These are phyloP conservation scores for Aspergillus ustus DNA, from an alignment of 2,329 filamentous ascomycete genomes.

Conservation along the genomic window DNA sequence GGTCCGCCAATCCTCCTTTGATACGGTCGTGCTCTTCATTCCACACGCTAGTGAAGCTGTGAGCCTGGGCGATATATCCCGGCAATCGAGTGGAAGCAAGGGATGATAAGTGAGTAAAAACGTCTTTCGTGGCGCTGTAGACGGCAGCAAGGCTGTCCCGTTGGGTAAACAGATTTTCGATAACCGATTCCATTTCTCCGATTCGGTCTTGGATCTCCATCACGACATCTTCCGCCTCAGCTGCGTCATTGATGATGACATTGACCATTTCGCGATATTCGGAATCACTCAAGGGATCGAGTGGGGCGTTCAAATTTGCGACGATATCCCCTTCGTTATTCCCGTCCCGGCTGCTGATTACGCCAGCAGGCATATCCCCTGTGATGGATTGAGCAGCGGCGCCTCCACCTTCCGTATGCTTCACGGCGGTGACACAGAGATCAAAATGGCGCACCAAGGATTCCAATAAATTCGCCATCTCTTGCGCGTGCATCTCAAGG, in stretches of 20 bases:
- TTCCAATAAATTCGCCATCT: constrained; percentile 79
- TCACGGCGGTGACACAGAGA: constrained; percentile 86
- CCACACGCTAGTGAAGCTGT: constrained; percentile 64
- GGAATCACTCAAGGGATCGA: constrained; percentile 73
- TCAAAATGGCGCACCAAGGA: constrained; percentile 89
- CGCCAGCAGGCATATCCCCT: constrained; percentile 63
- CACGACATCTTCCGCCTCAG: constrained; percentile 66
- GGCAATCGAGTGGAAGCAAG: constrained; percentile 67
- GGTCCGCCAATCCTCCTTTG: constrained; percentile 70
- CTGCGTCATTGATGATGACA: constrained; percentile 66
- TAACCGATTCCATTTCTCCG: constrained; percentile 75
- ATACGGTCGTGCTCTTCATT: constrained; percentile 74
- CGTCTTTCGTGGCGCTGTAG: constrained; percentile 63
- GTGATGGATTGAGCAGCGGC: constrained; percentile 69
- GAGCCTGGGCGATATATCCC: constrained; percentile 52
- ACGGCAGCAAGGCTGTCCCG: constrained; percentile 61
- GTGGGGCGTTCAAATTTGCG: constrained; percentile 48
- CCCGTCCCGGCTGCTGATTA: constrained; percentile 45
- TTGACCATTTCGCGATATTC: constrained; percentile 83
- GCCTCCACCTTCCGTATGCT: constrained; percentile 82
- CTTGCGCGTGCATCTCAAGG: constrained; percentile 75
- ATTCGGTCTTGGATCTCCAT: constrained; percentile 74
- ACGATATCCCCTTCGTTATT: constrained; percentile 39
- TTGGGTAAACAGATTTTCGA: constrained; percentile 66
- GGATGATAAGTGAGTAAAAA: constrained; percentile 69